These are phyloP conservation scores for Termitomyces sp. DNA, from an alignment of 768 basidiomycete genomes.

Conservation along the genomic window DNA sequence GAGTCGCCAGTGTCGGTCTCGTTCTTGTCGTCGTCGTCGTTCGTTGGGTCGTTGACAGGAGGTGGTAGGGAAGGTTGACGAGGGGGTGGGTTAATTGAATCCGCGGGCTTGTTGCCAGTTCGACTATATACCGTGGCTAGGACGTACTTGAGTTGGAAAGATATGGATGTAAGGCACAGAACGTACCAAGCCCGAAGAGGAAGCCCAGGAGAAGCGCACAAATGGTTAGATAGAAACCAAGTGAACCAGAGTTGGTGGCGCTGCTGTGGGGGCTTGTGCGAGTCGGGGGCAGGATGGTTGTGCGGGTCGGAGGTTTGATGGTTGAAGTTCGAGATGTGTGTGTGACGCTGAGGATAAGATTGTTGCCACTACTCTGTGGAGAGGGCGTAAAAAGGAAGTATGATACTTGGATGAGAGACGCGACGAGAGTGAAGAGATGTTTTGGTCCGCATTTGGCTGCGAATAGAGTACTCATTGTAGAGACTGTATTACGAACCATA, in stretches of 20 bases:
- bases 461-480: not conserved
- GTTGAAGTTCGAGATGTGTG: not conserved
- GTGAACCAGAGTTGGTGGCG: not conserved
- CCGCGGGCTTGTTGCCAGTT: not conserved
- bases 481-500: not conserved
- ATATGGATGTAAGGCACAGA: not conserved
- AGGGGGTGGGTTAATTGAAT: not conserved
- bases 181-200: not conserved
- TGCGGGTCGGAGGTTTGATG: not conserved
- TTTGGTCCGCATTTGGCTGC: not conserved
- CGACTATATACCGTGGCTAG: not conserved
- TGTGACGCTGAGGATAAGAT: not conserved
- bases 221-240: not conserved
- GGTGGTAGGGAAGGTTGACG: not conserved
- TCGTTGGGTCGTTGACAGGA: not conserved
- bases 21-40: not conserved
- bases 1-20: not conserved
- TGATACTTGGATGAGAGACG: not conserved
- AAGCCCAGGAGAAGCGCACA: not conserved
- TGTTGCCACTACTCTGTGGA: not conserved
- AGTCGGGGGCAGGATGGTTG: not conserved
- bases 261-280: not conserved
- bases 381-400: not conserved
- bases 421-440: not conserved
- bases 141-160: not conserved